Percentiles rank a stretch among this genome's conserved stretches.
Conservation (phyloP, 164 flowering plant genomes). For the Santalum album region DNA sequence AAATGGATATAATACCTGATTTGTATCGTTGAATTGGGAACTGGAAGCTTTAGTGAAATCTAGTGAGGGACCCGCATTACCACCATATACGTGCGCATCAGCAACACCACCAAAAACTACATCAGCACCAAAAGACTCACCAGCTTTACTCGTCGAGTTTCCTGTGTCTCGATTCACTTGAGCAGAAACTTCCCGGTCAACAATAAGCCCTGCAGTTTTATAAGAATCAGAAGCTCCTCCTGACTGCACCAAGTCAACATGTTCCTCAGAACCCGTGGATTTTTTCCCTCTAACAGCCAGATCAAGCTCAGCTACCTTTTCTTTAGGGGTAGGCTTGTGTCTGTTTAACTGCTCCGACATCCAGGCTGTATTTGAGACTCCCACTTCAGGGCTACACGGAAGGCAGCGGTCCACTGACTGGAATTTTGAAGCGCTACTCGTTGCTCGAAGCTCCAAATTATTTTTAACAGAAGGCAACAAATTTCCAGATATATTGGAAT, state of each 20-base stretch:
- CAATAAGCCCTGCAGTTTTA: conserved; percentile 9
- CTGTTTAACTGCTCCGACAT: conserved; percentile 56
- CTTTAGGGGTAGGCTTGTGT: conserved; percentile 48
- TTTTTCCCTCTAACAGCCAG: conserved; percentile 42
- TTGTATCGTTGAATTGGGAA: conserved; percentile 8
- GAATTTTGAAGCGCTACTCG: conserved; percentile 21
- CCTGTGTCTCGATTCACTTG: conserved; percentile 19
- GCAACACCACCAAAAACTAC: neutral
- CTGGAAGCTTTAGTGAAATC: conserved; percentile 13
- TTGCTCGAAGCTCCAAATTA: conserved; percentile 27
- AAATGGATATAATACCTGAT: conserved; percentile 25
- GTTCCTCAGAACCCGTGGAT: conserved; percentile 23
- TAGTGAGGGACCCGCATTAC: conserved; percentile 9
- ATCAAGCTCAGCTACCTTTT: conserved; percentile 55
- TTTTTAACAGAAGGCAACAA: conserved; percentile 26
- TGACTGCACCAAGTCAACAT: conserved; percentile 5
- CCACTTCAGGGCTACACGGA: conserved; percentile 16
- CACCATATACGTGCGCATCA: neutral
- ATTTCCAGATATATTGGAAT: conserved; percentile 15
- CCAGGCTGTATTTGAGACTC: conserved; percentile 32
- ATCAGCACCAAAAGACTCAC: conserved; percentile 15
- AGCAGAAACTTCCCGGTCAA: conserved; percentile 9
- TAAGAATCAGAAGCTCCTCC: conserved; percentile 14
- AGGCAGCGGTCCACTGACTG: conserved; percentile 17
- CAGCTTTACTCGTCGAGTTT: conserved; percentile 11